Conservation (phyloP, 345 rosid genomes). For the rapeseed (Brassica napus) region Da-Ae NC_063449.1:9655501-9656000, state of each 20-base stretch:
- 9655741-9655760: constrained; percentile 47
- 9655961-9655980: neutral
- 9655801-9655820: constrained; percentile 51
- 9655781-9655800: neutral
- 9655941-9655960: constrained; percentile 55
- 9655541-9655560: constrained; percentile 90
- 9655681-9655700: constrained; percentile 72
- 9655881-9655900: constrained; percentile 72
- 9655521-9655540: constrained; percentile 76
- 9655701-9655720: constrained; percentile 77
- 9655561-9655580: constrained; percentile 75
- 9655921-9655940: constrained; percentile 74
- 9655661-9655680: constrained; percentile 57
- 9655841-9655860: constrained; percentile 79
- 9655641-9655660: constrained; percentile 60
- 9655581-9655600: constrained; percentile 47
- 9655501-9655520: constrained; percentile 44
- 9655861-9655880: constrained; percentile 64
- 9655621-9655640: constrained; percentile 91
- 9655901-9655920: constrained; percentile 81
- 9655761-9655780: neutral
- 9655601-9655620: constrained; percentile 65
- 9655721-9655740: constrained; percentile 88
- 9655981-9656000: neutral
- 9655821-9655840: constrained; percentile 75